Conservation (phyloP, 1,139 yeast genomes). For the Magnusiomyces sp. region DNA sequence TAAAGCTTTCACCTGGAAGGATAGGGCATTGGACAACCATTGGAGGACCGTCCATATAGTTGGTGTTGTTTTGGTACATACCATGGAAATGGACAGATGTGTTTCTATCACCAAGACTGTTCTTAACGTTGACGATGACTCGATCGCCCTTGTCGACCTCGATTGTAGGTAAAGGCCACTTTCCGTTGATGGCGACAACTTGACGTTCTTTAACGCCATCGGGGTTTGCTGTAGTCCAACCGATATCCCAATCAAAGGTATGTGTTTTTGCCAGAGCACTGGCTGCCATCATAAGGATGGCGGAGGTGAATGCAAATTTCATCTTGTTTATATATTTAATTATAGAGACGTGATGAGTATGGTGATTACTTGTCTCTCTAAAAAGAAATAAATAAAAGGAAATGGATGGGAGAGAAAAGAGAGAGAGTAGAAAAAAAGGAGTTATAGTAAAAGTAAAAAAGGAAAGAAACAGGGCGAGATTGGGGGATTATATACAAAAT, state of each 20-base stretch:
- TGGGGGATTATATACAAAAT: too few relatives aligned
- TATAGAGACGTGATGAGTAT: too few relatives aligned
- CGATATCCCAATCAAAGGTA: constrained; percentile 61
- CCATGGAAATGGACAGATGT: constrained; percentile 91
- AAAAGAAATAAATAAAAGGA: too few relatives aligned
- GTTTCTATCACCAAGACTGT: constrained; percentile 52
- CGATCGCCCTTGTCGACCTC: constrained; percentile 68
- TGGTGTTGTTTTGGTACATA: constrained; percentile 65
- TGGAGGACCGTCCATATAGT: constrained; percentile 83
- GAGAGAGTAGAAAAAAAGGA: too few relatives aligned
- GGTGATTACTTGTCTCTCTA: too few relatives aligned
- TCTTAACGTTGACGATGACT: constrained; percentile 57
- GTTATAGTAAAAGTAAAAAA: too few relatives aligned
- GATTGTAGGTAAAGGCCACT: constrained; percentile 80
- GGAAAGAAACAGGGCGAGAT: too few relatives aligned
- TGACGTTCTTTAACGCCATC: constrained; percentile 62
- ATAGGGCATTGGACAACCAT: constrained; percentile 83
- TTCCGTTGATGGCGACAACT: constrained; percentile 71
- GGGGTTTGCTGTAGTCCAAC: constrained; percentile 63
- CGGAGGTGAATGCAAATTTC: too few relatives aligned
- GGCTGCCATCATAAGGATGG: constrained; percentile 15
- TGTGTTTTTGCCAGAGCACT: constrained; percentile 46
- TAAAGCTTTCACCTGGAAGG: constrained; percentile 63
- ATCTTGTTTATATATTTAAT: too few relatives aligned
- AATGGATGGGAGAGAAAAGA: too few relatives aligned